These are phyloP conservation scores for Eucalyptus albens DNA, from an alignment of 345 rosid genomes.

Conservation along the genomic window DNA sequence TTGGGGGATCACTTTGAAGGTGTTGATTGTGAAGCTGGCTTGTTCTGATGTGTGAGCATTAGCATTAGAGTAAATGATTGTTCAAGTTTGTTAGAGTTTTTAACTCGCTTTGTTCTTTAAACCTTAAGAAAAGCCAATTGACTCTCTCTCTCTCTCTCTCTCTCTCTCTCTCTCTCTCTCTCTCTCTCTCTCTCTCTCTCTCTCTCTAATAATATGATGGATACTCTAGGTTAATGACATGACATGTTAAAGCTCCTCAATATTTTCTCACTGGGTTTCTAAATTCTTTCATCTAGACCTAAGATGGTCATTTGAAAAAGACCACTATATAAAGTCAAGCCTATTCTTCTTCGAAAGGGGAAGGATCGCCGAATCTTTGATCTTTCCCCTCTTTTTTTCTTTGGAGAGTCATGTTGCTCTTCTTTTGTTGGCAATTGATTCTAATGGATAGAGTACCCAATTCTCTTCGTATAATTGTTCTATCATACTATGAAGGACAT, in stretches of 20 bases:
- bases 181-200: background rate
- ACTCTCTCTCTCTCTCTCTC: background rate
- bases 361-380: background rate
- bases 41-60: background rate
- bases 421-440: background rate
- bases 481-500: background rate
- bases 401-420: background rate
- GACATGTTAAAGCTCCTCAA: background rate
- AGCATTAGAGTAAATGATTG: background rate
- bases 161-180: background rate
- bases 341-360: background rate
- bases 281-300: background rate
- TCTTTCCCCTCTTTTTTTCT: background rate
- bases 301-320: background rate
- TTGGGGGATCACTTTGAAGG: background rate
- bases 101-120: background rate
- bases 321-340: background rate
- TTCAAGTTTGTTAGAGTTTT: background rate
- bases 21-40: background rate
- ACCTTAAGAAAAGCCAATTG: too few relatives aligned
- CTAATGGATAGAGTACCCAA: background rate
- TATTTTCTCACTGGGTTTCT: background rate
- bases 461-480: background rate
- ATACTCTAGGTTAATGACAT: background rate
- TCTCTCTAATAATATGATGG: background rate